These are phyloP conservation scores for Xylariaceae sp. DNA, from an alignment of 2,329 filamentous ascomycete species.

Conservation along the genomic window DNA sequence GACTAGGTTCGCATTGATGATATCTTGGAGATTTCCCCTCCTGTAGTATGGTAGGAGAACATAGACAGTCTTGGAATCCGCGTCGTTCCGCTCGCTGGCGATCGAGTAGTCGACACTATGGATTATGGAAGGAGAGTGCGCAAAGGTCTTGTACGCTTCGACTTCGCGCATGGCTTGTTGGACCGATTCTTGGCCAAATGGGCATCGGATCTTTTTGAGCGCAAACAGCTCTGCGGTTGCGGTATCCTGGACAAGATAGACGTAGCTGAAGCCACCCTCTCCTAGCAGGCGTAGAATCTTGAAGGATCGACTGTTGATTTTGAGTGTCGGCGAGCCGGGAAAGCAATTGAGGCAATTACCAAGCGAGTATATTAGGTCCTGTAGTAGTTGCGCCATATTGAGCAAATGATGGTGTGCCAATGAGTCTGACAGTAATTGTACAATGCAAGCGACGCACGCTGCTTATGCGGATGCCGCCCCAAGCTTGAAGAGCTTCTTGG, in stretches of 20 bases:
- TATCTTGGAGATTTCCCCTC: slow-evolving; percentile 92
- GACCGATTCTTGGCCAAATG: slow-evolving; percentile 95
- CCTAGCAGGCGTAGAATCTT: slow-evolving; percentile 92
- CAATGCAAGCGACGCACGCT: too few species aligned
- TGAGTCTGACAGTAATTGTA: background rate
- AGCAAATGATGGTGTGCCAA: slow-evolving; percentile 5
- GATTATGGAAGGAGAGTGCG: slow-evolving; percentile 71
- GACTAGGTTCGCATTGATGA: slow-evolving; percentile 97
- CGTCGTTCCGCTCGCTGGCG: slow-evolving; percentile 54
- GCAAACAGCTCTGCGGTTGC: slow-evolving; percentile 81
- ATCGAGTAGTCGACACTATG: slow-evolving; percentile 51
- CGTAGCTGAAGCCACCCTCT: slow-evolving; percentile 98
- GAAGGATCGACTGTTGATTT: slow-evolving; percentile 92
- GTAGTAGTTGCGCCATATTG: slow-evolving; percentile 76
- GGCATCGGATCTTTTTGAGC: slow-evolving; percentile 98
- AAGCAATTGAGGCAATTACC: slow-evolving; percentile 97
- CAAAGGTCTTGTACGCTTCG: slow-evolving; percentile 91
- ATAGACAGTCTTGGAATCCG: slow-evolving; percentile 87
- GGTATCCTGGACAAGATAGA: slow-evolving; percentile 96
- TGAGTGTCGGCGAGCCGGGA: slow-evolving; percentile 86
- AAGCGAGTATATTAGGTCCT: slow-evolving; percentile 87
- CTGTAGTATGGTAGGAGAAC: slow-evolving; percentile 94
- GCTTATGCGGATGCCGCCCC: too few species aligned
- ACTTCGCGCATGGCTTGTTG: slow-evolving; percentile 94
- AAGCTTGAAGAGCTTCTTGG: too few species aligned